Evolutionary conservation across 2,329 filamentous ascomycete species (phyloP).

Genomic region (Pyrenochaeta sp.): DNA sequence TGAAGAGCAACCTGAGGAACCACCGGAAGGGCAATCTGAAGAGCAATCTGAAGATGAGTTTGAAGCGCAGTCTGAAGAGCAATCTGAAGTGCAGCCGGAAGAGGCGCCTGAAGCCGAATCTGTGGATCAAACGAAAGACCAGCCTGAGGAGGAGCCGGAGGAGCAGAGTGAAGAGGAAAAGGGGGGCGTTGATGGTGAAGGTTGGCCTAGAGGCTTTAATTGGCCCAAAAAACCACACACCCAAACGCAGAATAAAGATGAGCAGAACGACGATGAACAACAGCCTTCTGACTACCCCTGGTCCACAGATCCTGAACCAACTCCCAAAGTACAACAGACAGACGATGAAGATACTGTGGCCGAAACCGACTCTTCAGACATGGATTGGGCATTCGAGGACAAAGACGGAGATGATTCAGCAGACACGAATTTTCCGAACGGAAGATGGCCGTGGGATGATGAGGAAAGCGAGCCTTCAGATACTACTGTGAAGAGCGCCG

Average conservation of each 20-base stretch:
- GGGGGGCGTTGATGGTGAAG: background rate
- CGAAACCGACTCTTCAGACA: constrained; percentile 1
- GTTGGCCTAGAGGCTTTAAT: constrained; percentile 6
- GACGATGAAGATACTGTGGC: background rate
- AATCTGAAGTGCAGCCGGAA: background rate
- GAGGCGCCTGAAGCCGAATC: no score
- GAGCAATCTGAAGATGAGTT: background rate
- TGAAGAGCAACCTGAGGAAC: background rate
- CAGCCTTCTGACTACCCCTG: background rate
- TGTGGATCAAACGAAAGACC: background rate
- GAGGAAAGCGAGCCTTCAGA: background rate
- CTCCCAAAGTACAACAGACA: background rate
- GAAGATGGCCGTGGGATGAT: background rate
- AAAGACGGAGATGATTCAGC: background rate
- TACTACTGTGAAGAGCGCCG: background rate
- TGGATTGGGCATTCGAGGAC: constrained; percentile 9
- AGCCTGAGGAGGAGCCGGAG: background rate
- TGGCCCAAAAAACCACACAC: background rate
- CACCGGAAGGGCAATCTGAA: background rate
- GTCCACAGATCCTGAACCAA: background rate
- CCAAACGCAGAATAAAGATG: background rate
- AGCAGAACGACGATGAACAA: background rate
- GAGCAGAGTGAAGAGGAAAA: background rate
- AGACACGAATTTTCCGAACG: background rate
- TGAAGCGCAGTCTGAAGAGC: background rate